phyloP scores from a whole-genome alignment of 1,284 basidiomycete genomes.

The Ganoderma multipileum region DNA sequence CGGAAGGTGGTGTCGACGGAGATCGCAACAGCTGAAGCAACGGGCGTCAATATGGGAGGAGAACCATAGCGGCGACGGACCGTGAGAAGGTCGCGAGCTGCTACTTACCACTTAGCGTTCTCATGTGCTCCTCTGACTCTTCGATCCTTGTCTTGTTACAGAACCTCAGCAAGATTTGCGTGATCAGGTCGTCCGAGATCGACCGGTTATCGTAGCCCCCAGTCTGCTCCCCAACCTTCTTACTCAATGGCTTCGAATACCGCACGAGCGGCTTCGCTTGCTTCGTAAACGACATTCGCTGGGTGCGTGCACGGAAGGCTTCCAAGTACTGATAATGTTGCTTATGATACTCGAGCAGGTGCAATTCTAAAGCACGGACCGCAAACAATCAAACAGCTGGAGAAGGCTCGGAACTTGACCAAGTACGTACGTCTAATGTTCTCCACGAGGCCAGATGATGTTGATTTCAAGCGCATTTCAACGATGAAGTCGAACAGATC shows the following conservation, averaged over 20 bases:
- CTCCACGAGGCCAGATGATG: not conserved
- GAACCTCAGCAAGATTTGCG: not conserved
- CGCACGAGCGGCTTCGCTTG: not conserved
- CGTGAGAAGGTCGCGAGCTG: not conserved
- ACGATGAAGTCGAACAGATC: not conserved
- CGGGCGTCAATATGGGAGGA: not conserved
- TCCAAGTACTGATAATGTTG: not conserved
- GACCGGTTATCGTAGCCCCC: not conserved
- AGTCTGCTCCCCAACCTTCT: not conserved
- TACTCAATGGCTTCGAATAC: not conserved
- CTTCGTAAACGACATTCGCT: not conserved
- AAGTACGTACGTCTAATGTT: not conserved
- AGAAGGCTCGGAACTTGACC: not conserved
- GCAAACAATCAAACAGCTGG: not conserved
- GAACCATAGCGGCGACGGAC: not conserved
- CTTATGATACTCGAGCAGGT: not conserved
- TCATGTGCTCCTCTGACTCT: not conserved
- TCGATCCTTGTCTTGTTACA: not conserved
- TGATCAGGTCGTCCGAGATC: not conserved
- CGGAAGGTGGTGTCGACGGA: slow-evolving; percentile 4
- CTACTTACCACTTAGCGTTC: not conserved
- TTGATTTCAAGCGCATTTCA: not conserved
- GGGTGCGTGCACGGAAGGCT: not conserved
- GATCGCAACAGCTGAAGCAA: not conserved
- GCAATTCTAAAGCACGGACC: not conserved